Percentiles rank a stretch among this genome's conserved stretches.
These are phyloP conservation scores for Globisporangium viniferum DNA, from an alignment of 352 stramenopile species.

Conservation along the genomic window DNA sequence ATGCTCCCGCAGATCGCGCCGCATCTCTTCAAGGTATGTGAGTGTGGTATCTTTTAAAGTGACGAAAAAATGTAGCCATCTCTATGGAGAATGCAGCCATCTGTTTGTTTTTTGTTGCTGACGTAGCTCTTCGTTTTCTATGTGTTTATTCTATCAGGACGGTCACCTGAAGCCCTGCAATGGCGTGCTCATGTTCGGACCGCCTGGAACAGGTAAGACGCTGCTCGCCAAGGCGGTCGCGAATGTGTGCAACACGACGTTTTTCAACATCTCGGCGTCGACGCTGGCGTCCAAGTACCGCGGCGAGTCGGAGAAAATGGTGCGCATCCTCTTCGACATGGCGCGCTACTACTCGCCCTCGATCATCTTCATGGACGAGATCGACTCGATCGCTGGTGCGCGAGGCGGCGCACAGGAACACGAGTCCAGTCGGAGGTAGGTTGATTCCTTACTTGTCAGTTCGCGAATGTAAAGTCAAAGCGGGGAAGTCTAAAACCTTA, in stretches of 20 bases:
- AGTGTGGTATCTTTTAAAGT: neutral
- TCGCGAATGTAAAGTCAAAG: neutral
- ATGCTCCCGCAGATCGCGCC: constrained; percentile 84
- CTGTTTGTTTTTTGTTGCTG: neutral
- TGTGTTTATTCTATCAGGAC: constrained; percentile 32
- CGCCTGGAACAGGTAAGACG: constrained; percentile 89
- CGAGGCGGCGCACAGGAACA: constrained; percentile 77
- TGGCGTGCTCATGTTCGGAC: constrained; percentile 84
- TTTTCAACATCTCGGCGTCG: constrained; percentile 96
- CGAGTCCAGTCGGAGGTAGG: constrained; percentile 75
- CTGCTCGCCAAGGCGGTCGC: constrained; percentile 89
- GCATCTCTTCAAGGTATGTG: constrained; percentile 72
- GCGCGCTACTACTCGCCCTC: constrained; percentile 96
- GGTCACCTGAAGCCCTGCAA: constrained; percentile 78
- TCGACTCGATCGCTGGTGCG: constrained; percentile 91
- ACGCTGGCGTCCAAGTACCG: constrained; percentile 92
- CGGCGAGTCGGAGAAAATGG: constrained; percentile 95
- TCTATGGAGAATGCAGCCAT: neutral
- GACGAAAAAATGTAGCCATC: neutral
- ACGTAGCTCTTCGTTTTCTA: constrained; percentile 1
- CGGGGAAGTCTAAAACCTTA: neutral
- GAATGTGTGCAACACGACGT: constrained; percentile 95
- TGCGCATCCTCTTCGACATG: constrained; percentile 98
- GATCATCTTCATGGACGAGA: constrained; percentile 99
- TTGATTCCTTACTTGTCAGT: neutral